phyloP scores from a whole-genome alignment of 345 rosid genomes.

The Eucalyptus regnans region DNA sequence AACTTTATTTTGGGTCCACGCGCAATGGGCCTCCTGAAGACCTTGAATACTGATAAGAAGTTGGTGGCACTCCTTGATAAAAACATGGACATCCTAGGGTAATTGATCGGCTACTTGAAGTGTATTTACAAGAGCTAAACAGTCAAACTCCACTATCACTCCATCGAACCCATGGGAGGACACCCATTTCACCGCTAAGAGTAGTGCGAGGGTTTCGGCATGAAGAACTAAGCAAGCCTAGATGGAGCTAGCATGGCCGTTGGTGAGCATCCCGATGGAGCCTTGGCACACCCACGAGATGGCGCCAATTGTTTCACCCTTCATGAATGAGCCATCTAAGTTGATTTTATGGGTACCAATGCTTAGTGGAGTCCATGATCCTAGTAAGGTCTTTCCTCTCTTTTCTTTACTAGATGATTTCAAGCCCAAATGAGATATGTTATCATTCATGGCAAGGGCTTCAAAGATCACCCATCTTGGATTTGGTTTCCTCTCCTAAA shows the following conservation, averaged over 20 bases:
- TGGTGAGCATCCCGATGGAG: not conserved
- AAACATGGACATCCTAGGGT: not conserved
- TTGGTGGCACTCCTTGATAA: not conserved
- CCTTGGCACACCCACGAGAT: not conserved
- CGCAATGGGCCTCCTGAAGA: not conserved
- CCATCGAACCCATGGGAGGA: not conserved
- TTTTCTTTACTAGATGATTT: not conserved
- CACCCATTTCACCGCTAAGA: not conserved
- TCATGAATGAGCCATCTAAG: not conserved
- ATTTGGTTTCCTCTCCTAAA: not conserved
- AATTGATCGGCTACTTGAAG: not conserved
- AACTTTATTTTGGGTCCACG: not conserved
- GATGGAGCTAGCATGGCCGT: not conserved
- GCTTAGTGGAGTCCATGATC: not conserved
- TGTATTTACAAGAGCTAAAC: not conserved
- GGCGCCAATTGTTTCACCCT: not conserved
- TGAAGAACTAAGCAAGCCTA: not conserved
- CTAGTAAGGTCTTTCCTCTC: not conserved
- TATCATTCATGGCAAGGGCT: not conserved
- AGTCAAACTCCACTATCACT: not conserved
- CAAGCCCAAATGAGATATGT: not conserved
- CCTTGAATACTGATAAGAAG: not conserved
- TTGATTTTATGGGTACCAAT: not conserved
- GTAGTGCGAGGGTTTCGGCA: not conserved
- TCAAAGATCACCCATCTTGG: not conserved